Conservation (phyloP, 1,284 basidiomycete genomes). For the Fomitopsis pinicola region DNA sequence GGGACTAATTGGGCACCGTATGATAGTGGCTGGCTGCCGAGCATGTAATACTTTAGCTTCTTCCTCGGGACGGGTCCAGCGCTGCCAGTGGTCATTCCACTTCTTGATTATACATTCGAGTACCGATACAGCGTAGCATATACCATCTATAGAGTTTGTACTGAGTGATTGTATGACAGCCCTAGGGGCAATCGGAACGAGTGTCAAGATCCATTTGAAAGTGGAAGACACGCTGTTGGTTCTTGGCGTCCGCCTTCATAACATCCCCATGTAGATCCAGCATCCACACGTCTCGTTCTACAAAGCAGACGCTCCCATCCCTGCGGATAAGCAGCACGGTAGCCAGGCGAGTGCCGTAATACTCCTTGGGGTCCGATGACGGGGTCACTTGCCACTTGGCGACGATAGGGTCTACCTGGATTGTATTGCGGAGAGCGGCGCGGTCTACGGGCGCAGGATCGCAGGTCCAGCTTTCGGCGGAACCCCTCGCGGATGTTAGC, state of each 20-base stretch:
- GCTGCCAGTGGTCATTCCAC: too few species aligned
- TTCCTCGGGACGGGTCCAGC: neutral
- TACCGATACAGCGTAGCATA: neutral
- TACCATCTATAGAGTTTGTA: neutral
- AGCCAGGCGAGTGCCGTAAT: conserved; percentile 70
- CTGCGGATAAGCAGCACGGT: conserved; percentile 65
- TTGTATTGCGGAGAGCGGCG: conserved; percentile 53
- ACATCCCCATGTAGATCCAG: conserved; percentile 30
- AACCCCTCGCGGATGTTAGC: conserved; percentile 2
- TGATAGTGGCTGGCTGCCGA: neutral
- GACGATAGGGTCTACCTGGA: conserved; percentile 50
- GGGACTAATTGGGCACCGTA: neutral
- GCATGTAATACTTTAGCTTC: neutral
- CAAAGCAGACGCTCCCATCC: conserved; percentile 57
- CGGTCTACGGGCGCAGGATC: conserved; percentile 41
- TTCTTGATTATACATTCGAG: neutral
- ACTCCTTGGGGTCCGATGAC: conserved; percentile 11
- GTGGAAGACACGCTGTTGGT: conserved; percentile 44
- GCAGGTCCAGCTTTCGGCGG: conserved; percentile 27
- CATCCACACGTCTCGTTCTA: conserved; percentile 70
- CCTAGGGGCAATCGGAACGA: neutral
- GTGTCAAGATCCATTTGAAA: conserved; percentile 37
- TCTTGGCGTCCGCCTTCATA: conserved; percentile 33
- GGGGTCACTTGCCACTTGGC: neutral
- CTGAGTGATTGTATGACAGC: neutral